Evolutionary conservation across 805 yeast genomes (phyloP).

Genomic region (Metschnikowia shivogae): DNA sequence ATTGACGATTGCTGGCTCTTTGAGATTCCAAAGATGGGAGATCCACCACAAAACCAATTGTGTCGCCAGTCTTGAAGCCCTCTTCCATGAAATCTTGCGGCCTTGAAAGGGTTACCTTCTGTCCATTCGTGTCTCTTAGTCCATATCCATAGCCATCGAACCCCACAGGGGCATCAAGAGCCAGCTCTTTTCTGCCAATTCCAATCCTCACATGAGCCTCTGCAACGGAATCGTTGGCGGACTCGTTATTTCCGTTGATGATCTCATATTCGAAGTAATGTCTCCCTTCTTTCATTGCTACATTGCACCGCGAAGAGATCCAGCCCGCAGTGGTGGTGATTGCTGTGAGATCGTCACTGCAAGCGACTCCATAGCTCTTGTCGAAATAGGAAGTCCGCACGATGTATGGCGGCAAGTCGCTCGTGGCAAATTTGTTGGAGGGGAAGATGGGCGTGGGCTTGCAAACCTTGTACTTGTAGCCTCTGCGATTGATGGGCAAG

Average conservation of each 20-base stretch:
- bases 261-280: slow-evolving; percentile 79
- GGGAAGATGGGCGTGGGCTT: slow-evolving; percentile 60
- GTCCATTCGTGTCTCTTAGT: slow-evolving; percentile 72
- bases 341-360: slow-evolving; percentile 25
- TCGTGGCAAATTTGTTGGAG: slow-evolving; percentile 59
- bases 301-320: slow-evolving; percentile 72
- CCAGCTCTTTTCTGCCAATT: slow-evolving; percentile 77
- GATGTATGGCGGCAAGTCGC: slow-evolving; percentile 66
- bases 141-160: slow-evolving; percentile 94
- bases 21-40: slow-evolving; percentile 57
- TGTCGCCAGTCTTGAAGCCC: slow-evolving; percentile 72
- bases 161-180: slow-evolving; percentile 93
- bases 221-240: slow-evolving; percentile 28
- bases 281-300: slow-evolving; percentile 70
- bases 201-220: slow-evolving; percentile 75
- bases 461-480: slow-evolving; percentile 78
- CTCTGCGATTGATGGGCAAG: slow-evolving; percentile 72
- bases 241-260: slow-evolving; percentile 43
- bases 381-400: slow-evolving; percentile 65
- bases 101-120: slow-evolving; percentile 70
- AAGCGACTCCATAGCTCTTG: slow-evolving; percentile 53
- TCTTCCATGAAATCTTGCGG: slow-evolving; percentile 52
- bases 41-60: slow-evolving; percentile 69
- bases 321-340: slow-evolving; percentile 71
- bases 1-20: slow-evolving; percentile 33